Evolutionary conservation across 2,329 filamentous ascomycete genomes (phyloP), one percentile per base, ranked within the genome.

Genomic region (Diaporthe ampelina): DNA sequence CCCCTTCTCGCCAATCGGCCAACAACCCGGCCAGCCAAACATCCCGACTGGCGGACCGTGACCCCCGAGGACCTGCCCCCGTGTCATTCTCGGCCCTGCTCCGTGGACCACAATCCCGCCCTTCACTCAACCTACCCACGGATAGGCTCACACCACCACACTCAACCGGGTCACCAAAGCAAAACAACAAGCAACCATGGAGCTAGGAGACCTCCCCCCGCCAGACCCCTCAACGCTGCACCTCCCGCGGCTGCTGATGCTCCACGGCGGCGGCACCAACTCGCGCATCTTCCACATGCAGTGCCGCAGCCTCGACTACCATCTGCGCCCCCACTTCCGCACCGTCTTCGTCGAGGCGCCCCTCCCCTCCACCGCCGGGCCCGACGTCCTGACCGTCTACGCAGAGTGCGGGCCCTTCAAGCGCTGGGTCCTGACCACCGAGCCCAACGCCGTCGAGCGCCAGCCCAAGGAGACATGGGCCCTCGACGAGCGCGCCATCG

Each of bases 241-340:
- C 74, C 84, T 88, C 37, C 93, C 93, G 4, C 91, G 93, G 74
- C 91, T 95, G 77, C 91, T 95, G 78, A 95, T 93, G 83, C 90
- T 95, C n/a, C 94, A 95, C 82, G 94, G 94, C 80, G 94, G 93
- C 78, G 94, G 94, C 75, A 91, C 92, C 77, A 95, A 93, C 79
- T 91, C 88, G n/a, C 80, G 86, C 54, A 90, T 95, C 81, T 95
- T 95, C 85, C 85, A 88, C 75, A 81, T 88, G 15, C 94, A 95
- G 84, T 90, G 91, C 77, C 93, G 94, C 76, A 85, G 85, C 76
- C 78, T 90, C 71, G 81, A 83, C 67, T 77, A 80, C 40, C 81
- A 79, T 35, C 88, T 95, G 0, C 80, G 83, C 58, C 81, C 87
- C 9, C 82, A 87, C 59, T 94, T 95, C 81, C 91, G 94, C 54